Conservation (phyloP, 495 filamentous ascomycete genomes). For the Astrocystis sublimbata region DNA sequence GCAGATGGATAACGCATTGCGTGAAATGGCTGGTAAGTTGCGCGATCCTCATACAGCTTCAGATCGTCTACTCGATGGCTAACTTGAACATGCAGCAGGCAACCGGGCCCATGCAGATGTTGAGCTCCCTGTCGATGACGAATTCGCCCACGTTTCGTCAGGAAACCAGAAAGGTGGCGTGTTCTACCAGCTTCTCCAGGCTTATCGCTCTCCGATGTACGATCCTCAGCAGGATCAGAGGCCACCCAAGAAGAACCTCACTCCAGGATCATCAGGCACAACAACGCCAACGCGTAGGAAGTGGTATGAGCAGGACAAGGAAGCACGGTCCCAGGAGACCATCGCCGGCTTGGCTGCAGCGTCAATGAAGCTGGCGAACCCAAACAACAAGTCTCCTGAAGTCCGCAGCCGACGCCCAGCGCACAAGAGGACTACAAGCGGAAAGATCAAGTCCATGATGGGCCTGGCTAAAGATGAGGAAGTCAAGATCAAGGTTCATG, state of each 20-base stretch:
- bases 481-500: constrained; percentile 77
- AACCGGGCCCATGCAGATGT: background rate
- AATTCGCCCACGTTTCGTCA: constrained; percentile 8
- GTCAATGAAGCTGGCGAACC: constrained; percentile 45
- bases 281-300: constrained; percentile 59
- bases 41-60: background rate
- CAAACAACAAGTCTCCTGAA: constrained; percentile 21
- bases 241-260: background rate
- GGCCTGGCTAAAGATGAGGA: constrained; percentile 53
- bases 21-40: constrained; percentile 6
- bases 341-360: constrained; percentile 48
- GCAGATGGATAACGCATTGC: background rate
- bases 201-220: constrained; percentile 2
- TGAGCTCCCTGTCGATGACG: background rate
- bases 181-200: constrained; percentile 19
- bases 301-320: constrained; percentile 61
- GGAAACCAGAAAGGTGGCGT: constrained; percentile 7
- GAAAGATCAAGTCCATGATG: constrained; percentile 38
- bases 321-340: constrained; percentile 38
- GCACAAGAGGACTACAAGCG: constrained; percentile 29
- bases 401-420: constrained; percentile 24
- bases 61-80: background rate
- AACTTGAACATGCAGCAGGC: too few relatives aligned
- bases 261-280: constrained; percentile 15
- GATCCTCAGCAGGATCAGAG: background rate